Percentiles rank a stretch among this genome's conserved stretches.
These are phyloP conservation scores for Boechera stricta DNA, from an alignment of 345 rosid species.

Conservation along the genomic window DNA sequence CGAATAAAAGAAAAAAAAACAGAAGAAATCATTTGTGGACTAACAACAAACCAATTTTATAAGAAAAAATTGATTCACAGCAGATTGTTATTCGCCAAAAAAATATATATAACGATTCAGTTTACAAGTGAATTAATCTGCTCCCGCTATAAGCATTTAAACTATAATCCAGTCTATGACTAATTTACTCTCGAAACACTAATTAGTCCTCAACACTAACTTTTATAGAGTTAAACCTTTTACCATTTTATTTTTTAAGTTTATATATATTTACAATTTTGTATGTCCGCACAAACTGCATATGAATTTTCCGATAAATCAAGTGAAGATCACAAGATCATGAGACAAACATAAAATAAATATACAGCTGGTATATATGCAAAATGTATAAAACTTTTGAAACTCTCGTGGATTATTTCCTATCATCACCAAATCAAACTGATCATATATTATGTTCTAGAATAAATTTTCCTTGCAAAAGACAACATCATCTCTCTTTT, in stretches of 20 bases:
- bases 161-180: not conserved
- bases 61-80: too few species aligned
- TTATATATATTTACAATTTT: not conserved
- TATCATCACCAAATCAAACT: slow-evolving; percentile 25
- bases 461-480: slow-evolving; percentile 34
- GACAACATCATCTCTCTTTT: slow-evolving; percentile 1
- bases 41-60: not conserved
- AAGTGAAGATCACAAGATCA: not conserved
- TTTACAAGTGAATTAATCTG: too few species aligned
- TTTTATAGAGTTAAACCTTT: too few species aligned
- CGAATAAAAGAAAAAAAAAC: too few species aligned
- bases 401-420: slow-evolving; percentile 5
- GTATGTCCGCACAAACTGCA: not conserved
- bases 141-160: too few species aligned
- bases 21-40: not conserved
- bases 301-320: not conserved
- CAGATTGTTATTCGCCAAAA: not conserved
- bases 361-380: not conserved
- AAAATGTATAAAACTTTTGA: not conserved
- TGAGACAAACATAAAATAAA: not conserved
- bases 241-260: not conserved
- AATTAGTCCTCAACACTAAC: not conserved
- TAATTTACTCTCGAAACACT: not conserved
- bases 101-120: not conserved
- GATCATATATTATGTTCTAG: slow-evolving; percentile 16